phyloP scores from a whole-genome alignment of 768 basidiomycete species.

The Vararia minispora region DNA sequence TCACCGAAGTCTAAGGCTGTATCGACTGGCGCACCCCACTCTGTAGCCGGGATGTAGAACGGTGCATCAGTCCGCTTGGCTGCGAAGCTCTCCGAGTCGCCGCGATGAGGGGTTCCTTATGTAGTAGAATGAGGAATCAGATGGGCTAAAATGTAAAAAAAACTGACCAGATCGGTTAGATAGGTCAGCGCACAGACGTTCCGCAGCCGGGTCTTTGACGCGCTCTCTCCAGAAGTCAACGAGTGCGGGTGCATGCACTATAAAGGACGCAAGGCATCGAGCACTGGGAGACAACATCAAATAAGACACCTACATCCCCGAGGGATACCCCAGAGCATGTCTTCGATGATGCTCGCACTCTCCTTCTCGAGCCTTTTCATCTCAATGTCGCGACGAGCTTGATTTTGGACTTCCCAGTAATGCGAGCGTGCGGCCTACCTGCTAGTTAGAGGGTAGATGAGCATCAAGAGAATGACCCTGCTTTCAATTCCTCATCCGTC shows the following conservation, averaged over 20 bases:
- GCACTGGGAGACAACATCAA: background rate
- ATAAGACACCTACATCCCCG: conserved; percentile 37
- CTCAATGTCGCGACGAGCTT: conserved; percentile 37
- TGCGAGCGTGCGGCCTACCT: conserved; percentile 47
- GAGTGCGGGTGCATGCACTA: conserved; percentile 59
- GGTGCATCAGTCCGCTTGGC: conserved; percentile 5
- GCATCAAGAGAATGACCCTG: conserved; percentile 14
- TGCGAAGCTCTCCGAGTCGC: too few species aligned
- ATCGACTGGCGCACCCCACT: conserved; percentile 10
- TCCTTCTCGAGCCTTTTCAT: conserved; percentile 48
- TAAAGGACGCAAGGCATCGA: conserved; percentile 5
- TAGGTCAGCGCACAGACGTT: conserved; percentile 18
- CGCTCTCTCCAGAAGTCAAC: conserved; percentile 66
- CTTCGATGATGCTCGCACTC: conserved; percentile 39
- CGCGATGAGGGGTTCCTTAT: too few species aligned
- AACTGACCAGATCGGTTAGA: background rate
- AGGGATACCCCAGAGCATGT: conserved; percentile 59
- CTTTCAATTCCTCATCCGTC: conserved; percentile 76
- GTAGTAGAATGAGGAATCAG: too few species aligned
- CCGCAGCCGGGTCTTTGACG: conserved; percentile 39
- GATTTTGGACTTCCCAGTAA: conserved; percentile 54
- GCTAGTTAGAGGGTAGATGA: conserved; percentile 1
- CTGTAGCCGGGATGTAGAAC: background rate
- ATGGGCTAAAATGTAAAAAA: too few species aligned
- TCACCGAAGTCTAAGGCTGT: conserved; percentile 18